Percentiles rank a stretch among this genome's conserved stretches.
Conservation (phyloP, 176 grass and related monocot genomes). For the Zoysia japonica region DNA sequence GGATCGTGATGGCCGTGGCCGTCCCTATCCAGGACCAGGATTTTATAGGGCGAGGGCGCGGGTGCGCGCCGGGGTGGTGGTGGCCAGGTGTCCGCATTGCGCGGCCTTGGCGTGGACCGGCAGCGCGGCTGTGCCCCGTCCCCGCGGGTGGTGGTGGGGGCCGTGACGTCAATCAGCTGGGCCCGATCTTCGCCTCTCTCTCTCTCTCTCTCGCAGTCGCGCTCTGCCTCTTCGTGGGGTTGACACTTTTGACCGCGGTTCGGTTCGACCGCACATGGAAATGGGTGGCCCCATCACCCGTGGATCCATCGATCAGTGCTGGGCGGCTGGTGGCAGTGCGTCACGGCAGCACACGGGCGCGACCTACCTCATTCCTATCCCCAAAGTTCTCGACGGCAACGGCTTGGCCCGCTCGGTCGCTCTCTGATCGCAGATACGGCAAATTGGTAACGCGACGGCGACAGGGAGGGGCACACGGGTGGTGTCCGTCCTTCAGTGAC, state of each 20-base stretch:
- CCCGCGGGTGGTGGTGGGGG: background rate
- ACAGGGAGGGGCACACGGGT: too few relatives aligned
- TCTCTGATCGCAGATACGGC: background rate
- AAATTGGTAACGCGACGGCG: background rate
- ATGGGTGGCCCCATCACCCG: background rate
- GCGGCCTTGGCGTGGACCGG: background rate
- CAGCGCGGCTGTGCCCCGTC: background rate
- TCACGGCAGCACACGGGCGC: too few relatives aligned
- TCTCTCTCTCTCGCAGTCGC: too few relatives aligned
- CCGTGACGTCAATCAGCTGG: background rate
- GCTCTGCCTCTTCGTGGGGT: background rate
- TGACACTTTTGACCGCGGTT: background rate
- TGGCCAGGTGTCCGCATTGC: background rate
- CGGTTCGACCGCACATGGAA: background rate
- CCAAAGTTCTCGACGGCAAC: background rate
- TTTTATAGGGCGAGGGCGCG: slow-evolving; percentile 29
- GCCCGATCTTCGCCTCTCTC: background rate
- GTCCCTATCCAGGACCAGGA: slow-evolving; percentile 35
- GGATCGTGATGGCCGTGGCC: background rate
- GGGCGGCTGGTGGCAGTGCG: too few relatives aligned
- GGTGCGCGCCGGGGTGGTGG: background rate
- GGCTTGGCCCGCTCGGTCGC: background rate
- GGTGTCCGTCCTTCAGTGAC: too few relatives aligned
- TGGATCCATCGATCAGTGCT: background rate
- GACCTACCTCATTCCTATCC: too few relatives aligned